Base-by-base conservation (phyloP, 352 stramenopile genomes). In the Globisporangium heterothallicum region DNA sequence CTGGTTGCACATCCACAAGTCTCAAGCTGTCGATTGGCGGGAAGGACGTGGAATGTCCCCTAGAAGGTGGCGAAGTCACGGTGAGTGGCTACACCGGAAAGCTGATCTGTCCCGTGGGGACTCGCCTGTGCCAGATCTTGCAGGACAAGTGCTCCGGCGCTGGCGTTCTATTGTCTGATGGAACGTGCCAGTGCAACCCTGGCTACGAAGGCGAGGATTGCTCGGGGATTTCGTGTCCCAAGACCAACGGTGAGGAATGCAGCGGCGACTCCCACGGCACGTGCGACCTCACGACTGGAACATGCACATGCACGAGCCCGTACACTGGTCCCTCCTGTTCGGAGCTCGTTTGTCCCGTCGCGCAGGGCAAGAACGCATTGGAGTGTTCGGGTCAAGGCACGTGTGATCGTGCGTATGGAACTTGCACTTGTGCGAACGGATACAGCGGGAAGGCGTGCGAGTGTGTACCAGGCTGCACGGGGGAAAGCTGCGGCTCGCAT, bases 331-430 rank as follows among this genome's bases (percentile, higher is more conserved):
- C 83, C 4, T 69, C 66, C 7, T 92, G 78, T 43, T 73, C 72
- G 1, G 72, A 77, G 18, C 59, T 92, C 5, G 47, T 90, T 4
- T 88, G 77, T 29, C 79, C 76, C 6, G 51, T 56, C 2, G 38
- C 58, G 2, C 47, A 58, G 2, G 58, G 59, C 22, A 90, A 88
- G 48, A 78, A 68, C 40, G 16, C 35, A 0, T 65, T 49, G 12
- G 72, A 90, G 48, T 93, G 82, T 57, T 88, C 78, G 36, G 74
- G 75, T 0, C 75, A 89, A 50, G 83, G 83, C 1, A 52, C 63
- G 0, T 93, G 82, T 34, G 56, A 88, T 27, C 59, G 59, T 12
- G 56, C 56, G 16, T 71, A 42, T 6, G 82, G 82, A 0, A 57
- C 56, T 6, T 93, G 82, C 50, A 64, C 51, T 2, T 89, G 78